Evolutionary conservation across 352 stramenopile genomes (phyloP).

Genomic region (Pythium oligandrum): DNA sequence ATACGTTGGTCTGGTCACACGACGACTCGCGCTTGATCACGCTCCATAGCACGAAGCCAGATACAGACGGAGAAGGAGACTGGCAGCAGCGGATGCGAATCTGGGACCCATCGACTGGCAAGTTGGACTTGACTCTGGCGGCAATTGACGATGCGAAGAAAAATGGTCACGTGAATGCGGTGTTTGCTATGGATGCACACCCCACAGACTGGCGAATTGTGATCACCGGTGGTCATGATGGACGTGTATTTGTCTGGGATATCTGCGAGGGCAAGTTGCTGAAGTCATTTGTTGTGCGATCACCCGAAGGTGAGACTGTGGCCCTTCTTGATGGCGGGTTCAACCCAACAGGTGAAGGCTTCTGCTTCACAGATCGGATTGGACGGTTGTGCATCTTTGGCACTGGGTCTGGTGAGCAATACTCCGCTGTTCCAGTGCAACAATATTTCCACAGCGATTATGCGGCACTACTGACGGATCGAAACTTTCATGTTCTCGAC

Average conservation of each 20-base stretch:
- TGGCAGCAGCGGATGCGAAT: slow-evolving; percentile 31
- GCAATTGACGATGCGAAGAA: slow-evolving; percentile 21
- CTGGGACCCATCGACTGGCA: slow-evolving; percentile 28
- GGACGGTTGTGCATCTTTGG: slow-evolving; percentile 50
- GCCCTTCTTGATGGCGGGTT: slow-evolving; percentile 41
- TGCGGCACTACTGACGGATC: slow-evolving; percentile 81
- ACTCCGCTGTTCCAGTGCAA: slow-evolving; percentile 30
- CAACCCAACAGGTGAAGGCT: slow-evolving; percentile 29
- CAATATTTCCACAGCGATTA: slow-evolving; percentile 91
- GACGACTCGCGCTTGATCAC: slow-evolving; percentile 29
- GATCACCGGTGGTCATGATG: slow-evolving; percentile 52
- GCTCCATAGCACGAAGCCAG: slow-evolving; percentile 34
- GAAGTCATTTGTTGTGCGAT: slow-evolving; percentile 24
- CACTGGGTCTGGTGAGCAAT: slow-evolving; percentile 32
- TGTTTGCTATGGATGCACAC: slow-evolving; percentile 53
- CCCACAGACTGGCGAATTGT: slow-evolving; percentile 40
- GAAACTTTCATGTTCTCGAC: slow-evolving; percentile 86
- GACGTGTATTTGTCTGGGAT: slow-evolving; percentile 55
- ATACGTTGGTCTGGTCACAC: slow-evolving; percentile 31
- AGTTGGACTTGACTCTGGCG: slow-evolving; percentile 24
- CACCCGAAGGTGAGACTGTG: slow-evolving; percentile 30
- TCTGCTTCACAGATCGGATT: slow-evolving; percentile 49
- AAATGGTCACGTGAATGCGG: slow-evolving; percentile 37
- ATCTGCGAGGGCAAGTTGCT: slow-evolving; percentile 30
- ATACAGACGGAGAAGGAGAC: slow-evolving; percentile 19